These are phyloP conservation scores for Aspergillus ochraceoroseus DNA, from an alignment of 2,329 filamentous ascomycete species.

Conservation along the genomic window DNA sequence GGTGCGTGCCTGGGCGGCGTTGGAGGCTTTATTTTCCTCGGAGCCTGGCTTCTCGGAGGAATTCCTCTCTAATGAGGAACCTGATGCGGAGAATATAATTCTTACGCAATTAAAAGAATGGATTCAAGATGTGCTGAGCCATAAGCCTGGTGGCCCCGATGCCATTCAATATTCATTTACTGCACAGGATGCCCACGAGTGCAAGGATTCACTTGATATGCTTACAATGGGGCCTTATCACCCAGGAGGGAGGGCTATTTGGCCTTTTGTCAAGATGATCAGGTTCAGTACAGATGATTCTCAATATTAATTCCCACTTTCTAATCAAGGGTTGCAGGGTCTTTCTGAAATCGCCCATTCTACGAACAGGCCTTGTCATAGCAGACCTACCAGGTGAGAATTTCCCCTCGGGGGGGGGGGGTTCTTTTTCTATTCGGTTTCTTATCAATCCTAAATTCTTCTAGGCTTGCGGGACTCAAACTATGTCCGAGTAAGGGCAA, in stretches of 20 bases:
- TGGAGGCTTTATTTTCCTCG: constrained; percentile 18
- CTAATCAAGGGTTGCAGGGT: constrained; percentile 16
- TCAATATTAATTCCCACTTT: not conserved
- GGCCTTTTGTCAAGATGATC: constrained; percentile 25
- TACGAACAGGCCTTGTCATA: constrained; percentile 21
- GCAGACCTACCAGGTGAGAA: constrained; percentile 24
- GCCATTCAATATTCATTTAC: constrained; percentile 6
- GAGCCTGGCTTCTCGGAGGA: constrained; percentile 11
- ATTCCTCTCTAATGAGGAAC: constrained; percentile 13
- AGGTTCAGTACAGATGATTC: constrained; percentile 12
- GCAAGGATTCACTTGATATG: constrained; percentile 15
- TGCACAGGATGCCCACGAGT: constrained; percentile 10
- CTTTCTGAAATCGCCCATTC: constrained; percentile 19
- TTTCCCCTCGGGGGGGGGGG: too few species aligned
- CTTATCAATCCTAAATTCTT: too few species aligned
- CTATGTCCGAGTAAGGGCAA: constrained; percentile 19
- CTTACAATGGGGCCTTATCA: constrained; percentile 14
- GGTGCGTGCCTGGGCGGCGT: constrained; percentile 13
- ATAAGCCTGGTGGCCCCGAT: constrained; percentile 15
- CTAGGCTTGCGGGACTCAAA: constrained; percentile 24
- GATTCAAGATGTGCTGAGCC: constrained; percentile 8
- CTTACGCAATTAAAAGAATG: constrained; percentile 10
- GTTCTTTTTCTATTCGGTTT: too few species aligned
- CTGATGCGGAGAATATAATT: constrained; percentile 8
- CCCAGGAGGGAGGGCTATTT: constrained; percentile 10